Evolutionary conservation across 805 yeast genomes (phyloP), one percentile per base, ranked within the genome.

Genomic region (Saccharomycopsis lassenensis): DNA sequence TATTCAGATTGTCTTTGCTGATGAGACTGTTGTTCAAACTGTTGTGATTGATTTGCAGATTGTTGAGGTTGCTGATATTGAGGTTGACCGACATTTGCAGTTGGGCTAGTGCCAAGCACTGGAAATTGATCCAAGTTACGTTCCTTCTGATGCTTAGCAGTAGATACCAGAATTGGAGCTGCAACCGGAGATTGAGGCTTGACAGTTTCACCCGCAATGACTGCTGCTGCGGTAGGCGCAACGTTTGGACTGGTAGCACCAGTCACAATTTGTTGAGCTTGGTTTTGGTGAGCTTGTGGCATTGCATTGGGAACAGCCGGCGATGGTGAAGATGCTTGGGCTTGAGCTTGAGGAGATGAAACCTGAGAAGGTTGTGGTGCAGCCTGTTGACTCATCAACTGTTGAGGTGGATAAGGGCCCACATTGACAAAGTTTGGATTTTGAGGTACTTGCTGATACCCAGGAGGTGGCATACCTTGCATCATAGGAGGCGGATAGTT

Each of bases 211-310:
- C n/a, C n/a, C n/a, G n/a, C n/a, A n/a, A n/a, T n/a, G 50, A 43
- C 34, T 55, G 61, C 34, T 37, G 45, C 27, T 48, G 57, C 12
- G 50, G 52, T 31, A 52, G 59, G 20, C 53, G 12, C 12, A n/a
- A 20, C 18, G 29, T 14, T 21, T 27, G 30, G 14, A 8, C 30
- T 24, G 17, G 18, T 22, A 21, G 22, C 24, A 15, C 18, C 29
- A 24, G 36, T 20, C 17, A 33, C n/a, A n/a, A n/a, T n/a, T n/a
- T n/a, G n/a, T n/a, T n/a, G n/a, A n/a, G n/a, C n/a, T n/a, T n/a
- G n/a, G n/a, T n/a, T n/a, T n/a, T n/a, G n/a, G n/a, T n/a, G n/a
- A n/a, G n/a, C n/a, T n/a, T n/a, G n/a, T n/a, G n/a, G n/a, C n/a
- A n/a, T n/a, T n/a, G n/a, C n/a, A n/a, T n/a, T n/a, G n/a, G n/a